Percentiles rank a stretch among this genome's conserved stretches.
Conservation (phyloP, 495 filamentous ascomycete genomes). For the Podospora conica region DNA sequence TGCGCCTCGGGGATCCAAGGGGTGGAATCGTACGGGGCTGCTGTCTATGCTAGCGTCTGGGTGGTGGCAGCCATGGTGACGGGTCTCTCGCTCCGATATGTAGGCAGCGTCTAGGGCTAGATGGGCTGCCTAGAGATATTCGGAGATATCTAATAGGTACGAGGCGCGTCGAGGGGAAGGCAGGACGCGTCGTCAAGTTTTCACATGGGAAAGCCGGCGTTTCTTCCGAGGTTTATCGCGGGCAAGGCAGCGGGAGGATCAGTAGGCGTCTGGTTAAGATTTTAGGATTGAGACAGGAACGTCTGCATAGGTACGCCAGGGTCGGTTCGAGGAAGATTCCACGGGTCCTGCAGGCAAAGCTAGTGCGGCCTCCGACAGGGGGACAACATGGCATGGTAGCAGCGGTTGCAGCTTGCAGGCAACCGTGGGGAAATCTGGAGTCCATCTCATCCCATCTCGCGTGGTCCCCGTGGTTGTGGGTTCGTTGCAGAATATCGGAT, state of each 20-base stretch:
- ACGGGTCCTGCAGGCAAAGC: background rate
- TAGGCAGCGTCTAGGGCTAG: slow-evolving; percentile 20
- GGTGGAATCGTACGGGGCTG: slow-evolving; percentile 59
- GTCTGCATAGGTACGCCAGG: background rate
- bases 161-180: background rate
- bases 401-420: background rate
- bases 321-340: background rate
- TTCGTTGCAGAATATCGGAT: background rate
- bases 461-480: background rate
- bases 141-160: background rate
- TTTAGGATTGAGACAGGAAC: background rate
- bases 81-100: slow-evolving; percentile 47
- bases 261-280: background rate
- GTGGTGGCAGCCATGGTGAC: slow-evolving; percentile 52
- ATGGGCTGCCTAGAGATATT: background rate
- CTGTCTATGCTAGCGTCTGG: slow-evolving; percentile 67
- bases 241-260: background rate
- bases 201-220: background rate
- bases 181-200: background rate
- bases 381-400: background rate
- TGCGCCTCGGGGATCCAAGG: slow-evolving; percentile 57
- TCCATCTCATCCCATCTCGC: background rate
- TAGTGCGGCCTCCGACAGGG: background rate
- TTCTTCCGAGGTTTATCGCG: background rate
- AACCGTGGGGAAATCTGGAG: background rate